Evolutionary conservation across 179 eudicot species (phyloP).

Genomic region (Heliamphora pulchella): DNA sequence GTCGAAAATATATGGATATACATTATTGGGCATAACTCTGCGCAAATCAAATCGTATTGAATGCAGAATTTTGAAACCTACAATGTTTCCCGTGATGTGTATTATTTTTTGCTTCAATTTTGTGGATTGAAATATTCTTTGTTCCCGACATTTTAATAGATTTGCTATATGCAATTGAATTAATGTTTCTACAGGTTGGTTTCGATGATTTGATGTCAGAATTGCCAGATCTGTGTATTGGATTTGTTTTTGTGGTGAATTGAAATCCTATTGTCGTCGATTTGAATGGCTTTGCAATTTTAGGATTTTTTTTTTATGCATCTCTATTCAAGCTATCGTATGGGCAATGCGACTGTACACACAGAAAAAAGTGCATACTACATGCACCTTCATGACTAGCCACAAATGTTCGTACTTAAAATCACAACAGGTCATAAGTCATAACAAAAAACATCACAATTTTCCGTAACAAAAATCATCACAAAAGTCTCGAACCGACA

Average conservation of each 20-base stretch:
- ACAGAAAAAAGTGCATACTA: no score
- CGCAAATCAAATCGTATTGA: not conserved
- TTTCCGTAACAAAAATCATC: no score
- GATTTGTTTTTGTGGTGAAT: not conserved
- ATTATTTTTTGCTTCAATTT: not conserved
- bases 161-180: not conserved
- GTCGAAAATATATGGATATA: not conserved
- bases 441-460: no score
- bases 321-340: not conserved
- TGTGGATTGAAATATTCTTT: not conserved
- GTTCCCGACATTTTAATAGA: not conserved
- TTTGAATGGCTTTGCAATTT: not conserved
- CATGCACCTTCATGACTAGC: no score
- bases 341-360: not conserved
- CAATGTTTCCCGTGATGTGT: not conserved
- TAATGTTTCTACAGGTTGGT: not conserved
- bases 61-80: not conserved
- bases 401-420: no score
- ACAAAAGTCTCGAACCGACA: no score
- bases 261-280: not conserved
- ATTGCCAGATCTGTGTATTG: slow-evolving; percentile 11
- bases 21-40: not conserved
- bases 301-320: not conserved
- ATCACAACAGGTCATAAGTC: no score
- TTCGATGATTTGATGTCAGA: slow-evolving; percentile 7